A percentile compares a stretch with the other conserved stretches of the same genome.
Evolutionary conservation across 1,139 yeast species (phyloP).

Genomic region (Pichia sp.): DNA sequence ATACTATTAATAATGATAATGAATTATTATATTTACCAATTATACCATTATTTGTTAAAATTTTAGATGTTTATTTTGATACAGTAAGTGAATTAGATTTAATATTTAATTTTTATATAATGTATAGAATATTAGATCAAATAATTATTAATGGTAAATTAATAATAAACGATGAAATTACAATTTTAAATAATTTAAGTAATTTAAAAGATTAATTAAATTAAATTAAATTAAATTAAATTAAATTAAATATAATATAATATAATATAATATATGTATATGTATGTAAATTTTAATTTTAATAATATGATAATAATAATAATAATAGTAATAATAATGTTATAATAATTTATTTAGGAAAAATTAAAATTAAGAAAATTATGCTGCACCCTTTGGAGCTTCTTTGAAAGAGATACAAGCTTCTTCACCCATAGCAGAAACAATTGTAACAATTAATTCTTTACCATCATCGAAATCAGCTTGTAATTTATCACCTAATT

Average conservation of each 20-base stretch:
- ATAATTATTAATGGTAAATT: conserved; percentile 74
- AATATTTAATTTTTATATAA: conserved; percentile 72
- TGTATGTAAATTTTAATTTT: too few relatives aligned
- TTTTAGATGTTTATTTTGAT: conserved; percentile 74
- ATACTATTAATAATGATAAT: conserved; percentile 25
- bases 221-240: too few relatives aligned
- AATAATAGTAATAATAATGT: too few relatives aligned
- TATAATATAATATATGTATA: too few relatives aligned
- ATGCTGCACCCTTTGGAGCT: conserved; percentile 90
- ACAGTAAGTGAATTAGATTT: conserved; percentile 95
- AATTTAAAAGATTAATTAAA: too few relatives aligned
- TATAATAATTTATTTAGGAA: too few relatives aligned
- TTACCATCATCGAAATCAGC: conserved; percentile 94
- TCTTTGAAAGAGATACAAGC: conserved; percentile 97
- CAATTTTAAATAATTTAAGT: conserved; percentile 50
- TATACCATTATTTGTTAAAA: conserved; percentile 83
- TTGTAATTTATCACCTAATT: conserved; percentile 89
- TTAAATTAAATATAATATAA: too few relatives aligned
- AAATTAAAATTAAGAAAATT: too few relatives aligned
- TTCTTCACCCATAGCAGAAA: conserved; percentile 99
- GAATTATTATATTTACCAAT: conserved; percentile 70
- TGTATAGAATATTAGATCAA: conserved; percentile 67
- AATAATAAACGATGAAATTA: conserved; percentile 61
- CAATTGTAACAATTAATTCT: conserved; percentile 92
- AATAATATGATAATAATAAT: too few relatives aligned